phyloP scores from a whole-genome alignment of 805 yeast species.

The Lipomyces kockii region DNA sequence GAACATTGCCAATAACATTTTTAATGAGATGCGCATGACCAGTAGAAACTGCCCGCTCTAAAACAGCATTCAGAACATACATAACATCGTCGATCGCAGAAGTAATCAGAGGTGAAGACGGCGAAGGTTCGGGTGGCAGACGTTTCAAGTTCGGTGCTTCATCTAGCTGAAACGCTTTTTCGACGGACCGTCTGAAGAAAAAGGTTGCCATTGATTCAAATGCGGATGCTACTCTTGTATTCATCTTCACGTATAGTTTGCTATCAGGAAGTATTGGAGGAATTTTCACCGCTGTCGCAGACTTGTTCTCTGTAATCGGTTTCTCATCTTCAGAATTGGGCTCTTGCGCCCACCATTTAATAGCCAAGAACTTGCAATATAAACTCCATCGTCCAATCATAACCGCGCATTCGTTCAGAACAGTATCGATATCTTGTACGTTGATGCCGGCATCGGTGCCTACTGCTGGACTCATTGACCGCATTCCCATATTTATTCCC shows the following conservation, averaged over 20 bases:
- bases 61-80: slow-evolving; percentile 68
- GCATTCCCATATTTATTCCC: slow-evolving; percentile 30
- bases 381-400: slow-evolving; percentile 86
- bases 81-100: slow-evolving; percentile 87
- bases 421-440: slow-evolving; percentile 67
- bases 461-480: slow-evolving; percentile 41
- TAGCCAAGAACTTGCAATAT: slow-evolving; percentile 49
- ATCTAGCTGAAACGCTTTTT: slow-evolving; percentile 79
- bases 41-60: slow-evolving; percentile 69
- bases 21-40: slow-evolving; percentile 66
- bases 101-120: slow-evolving; percentile 52
- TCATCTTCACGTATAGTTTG: slow-evolving; percentile 60
- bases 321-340: slow-evolving; percentile 8
- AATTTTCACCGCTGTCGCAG: slow-evolving; percentile 37
- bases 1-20: slow-evolving; percentile 59
- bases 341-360: slow-evolving; percentile 36
- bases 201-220: slow-evolving; percentile 68
- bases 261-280: slow-evolving; percentile 62
- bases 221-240: slow-evolving; percentile 57
- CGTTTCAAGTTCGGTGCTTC: slow-evolving; percentile 65
- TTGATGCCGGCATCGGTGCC: slow-evolving; percentile 46
- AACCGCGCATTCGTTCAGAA: slow-evolving; percentile 70
- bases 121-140: slow-evolving; percentile 56
- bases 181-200: slow-evolving; percentile 76
- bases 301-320: background rate